Conservation (phyloP, 352 stramenopile genomes). For the Pythium apleroticum region DNA sequence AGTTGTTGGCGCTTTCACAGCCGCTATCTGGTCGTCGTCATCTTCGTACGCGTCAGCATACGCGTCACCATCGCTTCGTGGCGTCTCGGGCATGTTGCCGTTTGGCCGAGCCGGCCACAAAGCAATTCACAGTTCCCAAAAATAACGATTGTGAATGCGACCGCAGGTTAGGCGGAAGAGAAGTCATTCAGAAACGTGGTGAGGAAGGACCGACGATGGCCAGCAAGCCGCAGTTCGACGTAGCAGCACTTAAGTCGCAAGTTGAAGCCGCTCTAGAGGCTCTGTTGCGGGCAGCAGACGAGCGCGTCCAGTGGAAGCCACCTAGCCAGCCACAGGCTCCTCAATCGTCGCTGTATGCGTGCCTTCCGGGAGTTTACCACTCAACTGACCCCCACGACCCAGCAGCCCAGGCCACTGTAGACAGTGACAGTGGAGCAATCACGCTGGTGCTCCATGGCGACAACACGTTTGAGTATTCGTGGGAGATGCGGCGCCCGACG, state of each 20-base stretch:
- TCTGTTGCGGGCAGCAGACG: constrained; percentile 56
- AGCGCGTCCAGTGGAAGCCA: constrained; percentile 60
- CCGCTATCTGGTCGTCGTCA: constrained; percentile 32
- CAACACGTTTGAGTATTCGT: constrained; percentile 82
- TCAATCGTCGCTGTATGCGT: constrained; percentile 34
- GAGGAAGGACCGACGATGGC: constrained; percentile 26
- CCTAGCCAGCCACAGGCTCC: neutral
- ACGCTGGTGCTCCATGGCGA: constrained; percentile 67
- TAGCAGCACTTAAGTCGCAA: constrained; percentile 40
- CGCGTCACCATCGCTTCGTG: neutral
- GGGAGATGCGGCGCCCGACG: constrained; percentile 54
- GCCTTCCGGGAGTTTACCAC: constrained; percentile 65
- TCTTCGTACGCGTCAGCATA: constrained; percentile 29
- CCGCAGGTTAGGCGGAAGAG: too few species aligned
- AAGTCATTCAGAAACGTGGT: neutral
- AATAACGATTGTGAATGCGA: neutral
- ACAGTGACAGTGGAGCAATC: constrained; percentile 8
- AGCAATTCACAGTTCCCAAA: constrained; percentile 5
- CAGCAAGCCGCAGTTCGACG: constrained; percentile 27
- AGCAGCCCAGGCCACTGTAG: neutral
- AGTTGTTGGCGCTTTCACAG: neutral
- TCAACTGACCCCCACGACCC: constrained; percentile 14
- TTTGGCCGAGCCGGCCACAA: neutral
- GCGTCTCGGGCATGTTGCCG: constrained; percentile 7
- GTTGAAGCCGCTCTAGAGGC: constrained; percentile 61